Evolutionary conservation across 1,139 yeast genomes (phyloP).

Genomic region (Yamadazyma buinensis): DNA sequence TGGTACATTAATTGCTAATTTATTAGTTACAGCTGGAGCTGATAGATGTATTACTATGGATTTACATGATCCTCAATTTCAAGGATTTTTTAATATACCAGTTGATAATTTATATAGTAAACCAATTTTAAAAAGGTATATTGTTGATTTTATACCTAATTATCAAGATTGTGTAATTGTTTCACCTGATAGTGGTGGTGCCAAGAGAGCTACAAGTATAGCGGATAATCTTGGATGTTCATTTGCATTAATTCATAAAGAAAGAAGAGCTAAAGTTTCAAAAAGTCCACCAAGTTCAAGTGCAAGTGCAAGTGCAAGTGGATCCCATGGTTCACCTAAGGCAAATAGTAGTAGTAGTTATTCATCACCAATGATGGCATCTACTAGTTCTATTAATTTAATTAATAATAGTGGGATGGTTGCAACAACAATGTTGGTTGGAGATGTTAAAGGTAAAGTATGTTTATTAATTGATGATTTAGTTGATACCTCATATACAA

Average conservation of each 20-base stretch:
- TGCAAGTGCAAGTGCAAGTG: slow-evolving; percentile 12
- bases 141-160: slow-evolving; percentile 66
- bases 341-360: slow-evolving; percentile 1
- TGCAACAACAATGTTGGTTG: slow-evolving; percentile 87
- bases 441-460: slow-evolving; percentile 79
- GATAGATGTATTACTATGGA: slow-evolving; percentile 98
- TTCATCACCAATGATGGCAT: slow-evolving; percentile 7
- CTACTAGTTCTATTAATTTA: slow-evolving; percentile 7
- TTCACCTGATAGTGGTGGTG: slow-evolving; percentile 97
- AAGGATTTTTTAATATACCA: slow-evolving; percentile 89
- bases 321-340: not conserved
- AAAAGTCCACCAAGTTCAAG: slow-evolving; percentile 20
- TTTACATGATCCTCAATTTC: slow-evolving; percentile 92
- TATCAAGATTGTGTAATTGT: slow-evolving; percentile 81
- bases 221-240: slow-evolving; percentile 89
- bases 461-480: slow-evolving; percentile 90
- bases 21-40: slow-evolving; percentile 91
- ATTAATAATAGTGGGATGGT: slow-evolving; percentile 22
- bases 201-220: slow-evolving; percentile 89
- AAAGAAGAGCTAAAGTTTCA: slow-evolving; percentile 59
- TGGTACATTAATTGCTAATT: slow-evolving; percentile 87
- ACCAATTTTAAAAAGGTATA: slow-evolving; percentile 79
- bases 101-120: slow-evolving; percentile 88
- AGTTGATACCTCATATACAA: slow-evolving; percentile 90
- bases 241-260: slow-evolving; percentile 95